Conservation (phyloP, 2,329 filamentous ascomycete genomes). For the Pestalotiopsis sp. region DNA sequence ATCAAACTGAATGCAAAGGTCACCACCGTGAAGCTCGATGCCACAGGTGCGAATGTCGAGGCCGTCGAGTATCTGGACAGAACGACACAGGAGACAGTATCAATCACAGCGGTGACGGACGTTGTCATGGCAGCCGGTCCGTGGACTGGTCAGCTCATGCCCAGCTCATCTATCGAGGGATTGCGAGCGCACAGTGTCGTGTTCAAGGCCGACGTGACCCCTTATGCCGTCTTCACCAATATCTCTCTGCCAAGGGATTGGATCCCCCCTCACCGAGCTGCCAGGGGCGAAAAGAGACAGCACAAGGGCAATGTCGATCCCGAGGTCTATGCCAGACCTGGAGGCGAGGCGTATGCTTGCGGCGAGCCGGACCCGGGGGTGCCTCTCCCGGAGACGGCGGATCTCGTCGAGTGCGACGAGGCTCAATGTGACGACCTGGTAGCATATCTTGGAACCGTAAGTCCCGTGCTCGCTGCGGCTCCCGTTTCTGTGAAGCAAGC, state of each 20-base stretch:
- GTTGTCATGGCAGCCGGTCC: conserved; percentile 61
- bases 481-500: conserved; percentile 79
- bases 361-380: conserved; percentile 82
- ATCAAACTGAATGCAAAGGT: conserved; percentile 70
- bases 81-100: conserved; percentile 34
- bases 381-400: conserved; percentile 75
- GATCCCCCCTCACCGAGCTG: conserved; percentile 51
- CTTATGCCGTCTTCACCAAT: conserved; percentile 84
- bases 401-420: conserved; percentile 76
- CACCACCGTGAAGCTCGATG: conserved; percentile 61
- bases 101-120: conserved; percentile 52
- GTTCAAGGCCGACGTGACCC: conserved; percentile 65
- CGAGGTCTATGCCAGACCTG: conserved; percentile 91
- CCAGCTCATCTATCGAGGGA: conserved; percentile 59
- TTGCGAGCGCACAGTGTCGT: conserved; percentile 68
- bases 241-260: conserved; percentile 74
- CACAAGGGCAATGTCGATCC: conserved; percentile 73
- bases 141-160: conserved; percentile 65
- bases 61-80: conserved; percentile 64
- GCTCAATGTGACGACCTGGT: conserved; percentile 82
- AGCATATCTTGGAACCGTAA: conserved; percentile 72
- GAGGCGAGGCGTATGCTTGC: conserved; percentile 90
- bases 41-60: conserved; percentile 53
- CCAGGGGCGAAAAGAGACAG: conserved; percentile 51
- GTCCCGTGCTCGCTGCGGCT: conserved; percentile 67